Conservation (phyloP, 2,329 filamentous ascomycete species). For the Cladosporium oxysporum region DNA sequence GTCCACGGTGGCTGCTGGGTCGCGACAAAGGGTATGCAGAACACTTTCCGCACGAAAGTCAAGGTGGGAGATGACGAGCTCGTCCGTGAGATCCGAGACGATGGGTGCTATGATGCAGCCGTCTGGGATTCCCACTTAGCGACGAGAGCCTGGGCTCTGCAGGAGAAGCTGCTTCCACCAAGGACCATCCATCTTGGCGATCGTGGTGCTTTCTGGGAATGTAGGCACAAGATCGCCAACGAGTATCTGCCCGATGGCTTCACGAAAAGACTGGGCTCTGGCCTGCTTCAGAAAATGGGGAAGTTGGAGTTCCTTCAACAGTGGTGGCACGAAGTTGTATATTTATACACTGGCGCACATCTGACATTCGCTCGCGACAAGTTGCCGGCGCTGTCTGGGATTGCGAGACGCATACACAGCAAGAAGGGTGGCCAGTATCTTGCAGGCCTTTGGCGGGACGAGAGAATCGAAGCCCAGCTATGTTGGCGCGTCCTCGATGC, state of each 20-base stretch:
- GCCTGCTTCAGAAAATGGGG: background rate
- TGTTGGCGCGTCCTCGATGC: background rate
- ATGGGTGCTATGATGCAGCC: background rate
- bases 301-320: background rate
- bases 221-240: background rate
- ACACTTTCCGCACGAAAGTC: background rate
- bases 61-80: background rate
- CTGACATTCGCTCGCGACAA: slow-evolving; percentile 2
- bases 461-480: background rate
- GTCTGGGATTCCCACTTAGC: background rate
- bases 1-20: background rate
- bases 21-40: background rate
- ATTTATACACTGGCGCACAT: background rate
- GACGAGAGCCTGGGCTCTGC: background rate
- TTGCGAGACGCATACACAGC: background rate
- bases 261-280: background rate
- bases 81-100: background rate
- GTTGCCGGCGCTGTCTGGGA: background rate
- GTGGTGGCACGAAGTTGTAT: background rate
- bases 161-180: background rate
- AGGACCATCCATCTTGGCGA: background rate
- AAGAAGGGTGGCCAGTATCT: background rate
- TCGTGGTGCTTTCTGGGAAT: background rate
- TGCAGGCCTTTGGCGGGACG: slow-evolving; percentile 1
- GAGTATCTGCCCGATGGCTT: background rate